phyloP scores from a whole-genome alignment of 2,329 filamentous ascomycete species.

The Aspergillus sp. region DNA sequence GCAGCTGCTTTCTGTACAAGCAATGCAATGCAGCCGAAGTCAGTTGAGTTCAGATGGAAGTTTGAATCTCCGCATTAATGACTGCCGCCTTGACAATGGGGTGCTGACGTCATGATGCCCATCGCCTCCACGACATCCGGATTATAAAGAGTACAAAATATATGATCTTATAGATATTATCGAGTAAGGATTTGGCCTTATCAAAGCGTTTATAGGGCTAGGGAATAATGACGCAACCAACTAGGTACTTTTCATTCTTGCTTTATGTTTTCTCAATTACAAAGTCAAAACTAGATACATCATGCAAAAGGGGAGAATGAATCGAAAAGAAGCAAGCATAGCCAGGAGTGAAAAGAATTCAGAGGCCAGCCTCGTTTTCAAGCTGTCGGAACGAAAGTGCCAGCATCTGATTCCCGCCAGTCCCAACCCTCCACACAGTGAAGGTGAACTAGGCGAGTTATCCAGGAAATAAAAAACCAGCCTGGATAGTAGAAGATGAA shows the following conservation, averaged over 20 bases:
- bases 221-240: too few species aligned
- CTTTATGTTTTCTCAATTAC: constrained; percentile 8
- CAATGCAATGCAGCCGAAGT: too few species aligned
- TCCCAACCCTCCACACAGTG: constrained; percentile 23
- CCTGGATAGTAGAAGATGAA: constrained; percentile 53
- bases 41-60: too few species aligned
- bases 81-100: too few species aligned
- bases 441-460: constrained; percentile 22
- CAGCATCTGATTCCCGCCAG: constrained; percentile 49
- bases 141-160: not conserved
- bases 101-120: too few species aligned
- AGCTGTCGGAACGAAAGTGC: constrained; percentile 9
- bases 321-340: constrained; percentile 17
- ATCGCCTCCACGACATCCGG: too few species aligned
- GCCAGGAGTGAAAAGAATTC: constrained; percentile 14
- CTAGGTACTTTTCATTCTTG: too few species aligned
- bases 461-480: constrained; percentile 38
- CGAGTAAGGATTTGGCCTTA: not conserved
- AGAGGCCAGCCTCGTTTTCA: not conserved
- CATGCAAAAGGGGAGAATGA: constrained; percentile 8
- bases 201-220: not conserved
- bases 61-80: too few species aligned
- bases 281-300: constrained; percentile 18
- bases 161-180: constrained; percentile 2
- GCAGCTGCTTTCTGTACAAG: too few species aligned